Evolutionary conservation across 352 stramenopile genomes (phyloP).

Genomic region (Globisporangium heterothallicum): DNA sequence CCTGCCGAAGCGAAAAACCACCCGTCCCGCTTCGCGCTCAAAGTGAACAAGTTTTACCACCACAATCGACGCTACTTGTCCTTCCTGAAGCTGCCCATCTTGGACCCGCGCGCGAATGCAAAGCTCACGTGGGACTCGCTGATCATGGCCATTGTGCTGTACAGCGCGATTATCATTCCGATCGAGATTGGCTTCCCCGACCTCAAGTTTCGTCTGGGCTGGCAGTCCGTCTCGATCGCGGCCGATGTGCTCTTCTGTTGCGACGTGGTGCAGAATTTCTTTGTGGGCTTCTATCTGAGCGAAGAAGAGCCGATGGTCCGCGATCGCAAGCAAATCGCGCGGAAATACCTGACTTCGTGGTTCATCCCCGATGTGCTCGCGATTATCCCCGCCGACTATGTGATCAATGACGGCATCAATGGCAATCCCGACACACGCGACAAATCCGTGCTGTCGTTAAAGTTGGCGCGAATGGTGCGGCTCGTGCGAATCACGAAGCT

Average conservation of each 20-base stretch:
- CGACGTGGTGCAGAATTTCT: conserved; percentile 68
- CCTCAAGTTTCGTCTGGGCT: conserved; percentile 28
- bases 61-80: conserved; percentile 23
- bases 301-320: conserved; percentile 62
- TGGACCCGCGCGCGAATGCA: conserved; percentile 49
- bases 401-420: conserved; percentile 22
- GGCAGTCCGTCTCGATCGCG: conserved; percentile 21
- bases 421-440: conserved; percentile 3
- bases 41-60: conserved; percentile 33
- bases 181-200: conserved; percentile 71
- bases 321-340: conserved; percentile 36
- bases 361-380: conserved; percentile 51
- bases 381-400: conserved; percentile 46
- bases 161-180: conserved; percentile 65
- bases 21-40: conserved; percentile 27
- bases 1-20: conserved; percentile 19
- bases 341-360: conserved; percentile 51
- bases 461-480: conserved; percentile 54
- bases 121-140: conserved; percentile 66
- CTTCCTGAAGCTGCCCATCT: conserved; percentile 31
- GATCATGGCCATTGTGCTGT: conserved; percentile 69
- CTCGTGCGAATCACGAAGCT: conserved; percentile 71
- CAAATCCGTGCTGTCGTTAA: conserved; percentile 56
- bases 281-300: conserved; percentile 54
- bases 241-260: conserved; percentile 56